These are phyloP conservation scores for Reticulascus tulasneorum DNA, from an alignment of 2,329 filamentous ascomycete genomes.

Conservation along the genomic window DNA sequence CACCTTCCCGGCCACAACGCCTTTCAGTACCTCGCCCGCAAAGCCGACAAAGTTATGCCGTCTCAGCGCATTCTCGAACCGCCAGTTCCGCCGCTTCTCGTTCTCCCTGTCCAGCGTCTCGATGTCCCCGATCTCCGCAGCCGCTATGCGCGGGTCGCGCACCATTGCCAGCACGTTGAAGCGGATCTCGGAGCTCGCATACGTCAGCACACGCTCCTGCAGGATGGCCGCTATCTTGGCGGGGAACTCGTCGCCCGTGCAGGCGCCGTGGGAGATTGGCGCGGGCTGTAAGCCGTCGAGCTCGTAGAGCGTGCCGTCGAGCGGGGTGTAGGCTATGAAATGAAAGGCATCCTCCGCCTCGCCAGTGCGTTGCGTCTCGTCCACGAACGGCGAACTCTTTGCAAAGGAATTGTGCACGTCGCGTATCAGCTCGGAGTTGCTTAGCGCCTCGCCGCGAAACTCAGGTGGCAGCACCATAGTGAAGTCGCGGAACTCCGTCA, in stretches of 20 bases:
- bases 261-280: slow-evolving; percentile 83
- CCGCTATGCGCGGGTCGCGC: slow-evolving; percentile 72
- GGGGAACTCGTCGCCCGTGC: slow-evolving; percentile 68
- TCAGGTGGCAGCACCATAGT: slow-evolving; percentile 78
- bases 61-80: slow-evolving; percentile 89
- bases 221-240: slow-evolving; percentile 81
- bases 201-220: slow-evolving; percentile 76
- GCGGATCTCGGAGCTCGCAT: slow-evolving; percentile 81
- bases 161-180: slow-evolving; percentile 97
- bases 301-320: slow-evolving; percentile 82
- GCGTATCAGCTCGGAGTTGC: slow-evolving; percentile 65
- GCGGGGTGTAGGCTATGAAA: slow-evolving; percentile 89
- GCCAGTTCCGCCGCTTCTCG: slow-evolving; percentile 80
- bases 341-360: slow-evolving; percentile 89
- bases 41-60: slow-evolving; percentile 97
- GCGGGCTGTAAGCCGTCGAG: slow-evolving; percentile 91
- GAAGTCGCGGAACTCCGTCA: slow-evolving; percentile 82
- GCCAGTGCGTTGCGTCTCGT: slow-evolving; percentile 74
- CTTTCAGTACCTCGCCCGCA: slow-evolving; percentile 83
- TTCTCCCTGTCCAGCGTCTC: slow-evolving; percentile 78
- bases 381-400: slow-evolving; percentile 81
- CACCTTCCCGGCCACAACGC: slow-evolving; percentile 73
- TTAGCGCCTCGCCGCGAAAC: slow-evolving; percentile 57
- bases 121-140: slow-evolving; percentile 75
- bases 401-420: slow-evolving; percentile 89